phyloP scores from a whole-genome alignment of 176 grass and related monocot genomes.

The Triticum aestivum region DNA sequence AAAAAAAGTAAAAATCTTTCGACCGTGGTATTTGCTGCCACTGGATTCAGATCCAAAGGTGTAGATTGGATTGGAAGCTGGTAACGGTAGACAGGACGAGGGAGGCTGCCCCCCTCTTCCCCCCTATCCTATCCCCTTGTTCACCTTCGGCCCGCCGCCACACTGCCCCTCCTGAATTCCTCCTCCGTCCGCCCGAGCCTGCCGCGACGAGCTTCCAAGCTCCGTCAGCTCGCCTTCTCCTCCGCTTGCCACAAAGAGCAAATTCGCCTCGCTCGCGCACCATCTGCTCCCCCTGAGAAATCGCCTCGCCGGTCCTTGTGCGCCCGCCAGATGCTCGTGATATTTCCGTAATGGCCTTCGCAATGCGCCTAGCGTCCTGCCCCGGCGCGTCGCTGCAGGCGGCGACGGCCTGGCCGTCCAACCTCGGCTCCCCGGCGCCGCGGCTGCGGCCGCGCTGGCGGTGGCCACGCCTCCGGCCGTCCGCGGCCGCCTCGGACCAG shows the following conservation, averaged over 20 bases:
- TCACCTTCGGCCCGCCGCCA: background rate
- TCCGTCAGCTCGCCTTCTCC: background rate
- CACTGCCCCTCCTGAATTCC: background rate
- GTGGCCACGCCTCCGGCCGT: background rate
- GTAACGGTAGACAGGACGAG: background rate
- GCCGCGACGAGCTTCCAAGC: background rate
- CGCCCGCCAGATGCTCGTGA: constrained; percentile 41
- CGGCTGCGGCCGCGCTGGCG: background rate
- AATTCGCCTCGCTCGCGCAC: background rate
- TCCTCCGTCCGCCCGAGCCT: background rate
- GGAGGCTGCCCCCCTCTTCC: background rate
- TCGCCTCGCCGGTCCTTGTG: background rate
- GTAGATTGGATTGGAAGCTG: background rate
- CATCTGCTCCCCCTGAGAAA: background rate
- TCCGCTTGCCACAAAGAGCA: background rate
- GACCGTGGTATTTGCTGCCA: background rate
- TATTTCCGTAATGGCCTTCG: constrained; percentile 67
- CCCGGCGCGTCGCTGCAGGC: constrained; percentile 29
- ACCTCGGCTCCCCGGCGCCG: background rate
- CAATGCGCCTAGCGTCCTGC: constrained; percentile 34
- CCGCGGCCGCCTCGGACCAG: constrained; percentile 33
- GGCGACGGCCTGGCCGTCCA: background rate
- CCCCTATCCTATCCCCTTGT: background rate
- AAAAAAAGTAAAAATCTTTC: background rate
- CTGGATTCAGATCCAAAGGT: background rate